A percentile compares a stretch with the other conserved stretches of the same genome.
phyloP scores from a whole-genome alignment of 2,329 filamentous ascomycete species.

The Gnomoniopsis smithogilvyi region DNA sequence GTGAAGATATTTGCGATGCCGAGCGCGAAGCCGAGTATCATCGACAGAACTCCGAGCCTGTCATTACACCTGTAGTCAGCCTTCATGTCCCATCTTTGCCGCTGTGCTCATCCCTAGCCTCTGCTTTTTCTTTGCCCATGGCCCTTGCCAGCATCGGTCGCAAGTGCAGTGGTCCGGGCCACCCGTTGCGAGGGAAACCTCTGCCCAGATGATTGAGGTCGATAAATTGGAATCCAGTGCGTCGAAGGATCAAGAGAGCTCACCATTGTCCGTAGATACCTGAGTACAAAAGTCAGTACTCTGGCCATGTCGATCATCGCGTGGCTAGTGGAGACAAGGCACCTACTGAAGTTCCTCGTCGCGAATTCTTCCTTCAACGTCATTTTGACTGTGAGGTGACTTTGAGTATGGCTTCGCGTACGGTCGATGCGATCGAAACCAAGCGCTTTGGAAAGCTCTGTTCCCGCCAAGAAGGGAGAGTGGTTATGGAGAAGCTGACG shows the following conservation, averaged over 20 bases:
- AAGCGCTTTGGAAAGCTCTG: background rate
- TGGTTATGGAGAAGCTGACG: background rate
- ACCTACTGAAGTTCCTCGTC: constrained; percentile 72
- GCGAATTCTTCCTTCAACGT: constrained; percentile 69
- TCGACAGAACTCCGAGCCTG: constrained; percentile 68
- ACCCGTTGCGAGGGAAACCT: background rate
- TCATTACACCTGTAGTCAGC: constrained; percentile 22
- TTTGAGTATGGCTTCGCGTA: background rate
- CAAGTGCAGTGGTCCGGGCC: background rate
- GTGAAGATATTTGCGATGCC: constrained; percentile 68
- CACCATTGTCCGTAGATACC: constrained; percentile 77
- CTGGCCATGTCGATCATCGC: constrained; percentile 13
- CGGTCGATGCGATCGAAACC: background rate
- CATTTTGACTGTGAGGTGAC: constrained; percentile 47
- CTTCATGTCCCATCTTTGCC: background rate
- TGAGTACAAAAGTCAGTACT: constrained; percentile 36
- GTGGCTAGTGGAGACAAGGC: background rate
- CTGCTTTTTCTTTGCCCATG: background rate
- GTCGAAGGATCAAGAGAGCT: constrained; percentile 28
- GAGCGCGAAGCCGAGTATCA: constrained; percentile 67
- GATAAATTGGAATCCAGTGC: background rate
- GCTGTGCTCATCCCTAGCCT: background rate
- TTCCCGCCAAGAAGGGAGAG: background rate
- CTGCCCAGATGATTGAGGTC: background rate
- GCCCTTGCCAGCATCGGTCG: background rate